Evolutionary conservation across 768 basidiomycete species (phyloP).

Genomic region (Nidularia pulvinata): DNA sequence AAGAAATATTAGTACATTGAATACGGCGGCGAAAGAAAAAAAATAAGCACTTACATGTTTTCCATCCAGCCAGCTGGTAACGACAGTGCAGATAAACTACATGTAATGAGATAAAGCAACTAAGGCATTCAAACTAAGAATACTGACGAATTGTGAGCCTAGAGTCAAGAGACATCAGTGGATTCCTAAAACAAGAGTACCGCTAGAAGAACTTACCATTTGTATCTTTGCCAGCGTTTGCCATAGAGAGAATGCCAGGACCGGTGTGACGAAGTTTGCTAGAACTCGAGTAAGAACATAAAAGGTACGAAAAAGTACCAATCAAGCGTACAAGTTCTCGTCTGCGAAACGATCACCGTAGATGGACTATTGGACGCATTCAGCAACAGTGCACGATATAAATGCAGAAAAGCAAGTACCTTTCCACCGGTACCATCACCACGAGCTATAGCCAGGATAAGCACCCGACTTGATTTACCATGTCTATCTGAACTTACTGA

Average conservation of each 20-base stretch:
- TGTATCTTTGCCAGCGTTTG: conserved; percentile 90
- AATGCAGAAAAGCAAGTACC: conserved; percentile 29
- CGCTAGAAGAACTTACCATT: conserved; percentile 57
- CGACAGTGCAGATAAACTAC: conserved; percentile 91
- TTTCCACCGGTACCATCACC: conserved; percentile 94
- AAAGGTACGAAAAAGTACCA: not conserved
- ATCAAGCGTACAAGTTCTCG: conserved; percentile 85
- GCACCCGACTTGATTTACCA: not conserved
- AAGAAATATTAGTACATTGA: conserved; percentile 1
- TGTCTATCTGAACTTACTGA: conserved; percentile 60
- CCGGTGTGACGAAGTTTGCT: conserved; percentile 97
- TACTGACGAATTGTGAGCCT: conserved; percentile 89
- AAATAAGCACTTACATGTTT: conserved; percentile 60
- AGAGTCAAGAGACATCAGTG: conserved; percentile 6
- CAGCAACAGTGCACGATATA: not conserved
- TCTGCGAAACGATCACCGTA: conserved; percentile 91
- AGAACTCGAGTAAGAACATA: conserved; percentile 5
- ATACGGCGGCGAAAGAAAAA: not conserved
- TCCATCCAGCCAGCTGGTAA: conserved; percentile 90
- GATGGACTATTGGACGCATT: conserved; percentile 59
- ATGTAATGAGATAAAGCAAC: conserved; percentile 5
- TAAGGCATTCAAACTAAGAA: not conserved
- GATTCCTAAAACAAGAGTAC: not conserved
- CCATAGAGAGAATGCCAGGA: conserved; percentile 91
- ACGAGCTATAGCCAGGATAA: conserved; percentile 43